Percentiles rank a stretch among this genome's conserved stretches.
Conservation (phyloP, 2,329 filamentous ascomycete genomes). For the Cercospora sojina region DNA sequence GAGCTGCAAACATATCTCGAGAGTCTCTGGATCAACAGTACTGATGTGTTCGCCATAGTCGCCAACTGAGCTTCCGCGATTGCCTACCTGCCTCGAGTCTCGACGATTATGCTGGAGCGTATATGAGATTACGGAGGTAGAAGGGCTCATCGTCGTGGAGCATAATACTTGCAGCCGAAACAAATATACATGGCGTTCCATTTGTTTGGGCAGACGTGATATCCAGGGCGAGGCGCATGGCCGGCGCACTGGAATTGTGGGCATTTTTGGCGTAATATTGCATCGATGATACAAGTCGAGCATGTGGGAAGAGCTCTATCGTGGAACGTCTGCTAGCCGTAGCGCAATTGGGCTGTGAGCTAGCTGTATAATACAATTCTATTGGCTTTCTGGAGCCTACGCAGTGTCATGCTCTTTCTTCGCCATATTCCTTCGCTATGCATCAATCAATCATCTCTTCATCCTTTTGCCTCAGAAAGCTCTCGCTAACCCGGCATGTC, state of each 20-base stretch:
- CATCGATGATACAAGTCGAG: neutral
- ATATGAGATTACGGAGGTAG: slow-evolving; percentile 24
- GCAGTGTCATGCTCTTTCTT: slow-evolving; percentile 7
- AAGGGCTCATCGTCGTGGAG: neutral
- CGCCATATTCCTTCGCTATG: slow-evolving; percentile 5
- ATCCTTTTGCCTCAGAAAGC: neutral
- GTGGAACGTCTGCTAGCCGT: neutral
- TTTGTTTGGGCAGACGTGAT: neutral
- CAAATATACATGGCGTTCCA: neutral
- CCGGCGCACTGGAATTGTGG: neutral
- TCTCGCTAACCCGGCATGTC: slow-evolving; percentile 20
- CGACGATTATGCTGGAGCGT: slow-evolving; percentile 37
- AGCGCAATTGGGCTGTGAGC: neutral
- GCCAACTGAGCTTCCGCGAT: slow-evolving; percentile 39
- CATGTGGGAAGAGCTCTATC: neutral
- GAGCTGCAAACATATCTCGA: neutral
- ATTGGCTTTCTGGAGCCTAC: neutral
- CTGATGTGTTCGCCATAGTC: slow-evolving; percentile 23
- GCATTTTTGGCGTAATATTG: neutral
- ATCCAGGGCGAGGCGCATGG: neutral
- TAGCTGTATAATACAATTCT: slow-evolving; percentile 7
- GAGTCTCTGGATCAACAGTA: neutral
- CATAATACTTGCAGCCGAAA: neutral
- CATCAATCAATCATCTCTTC: slow-evolving; percentile 7
- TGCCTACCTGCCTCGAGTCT: slow-evolving; percentile 38